Percentiles rank a stretch among this genome's conserved stretches.
Conservation (phyloP, 768 basidiomycete species). For the Lactarius sp. region DNA sequence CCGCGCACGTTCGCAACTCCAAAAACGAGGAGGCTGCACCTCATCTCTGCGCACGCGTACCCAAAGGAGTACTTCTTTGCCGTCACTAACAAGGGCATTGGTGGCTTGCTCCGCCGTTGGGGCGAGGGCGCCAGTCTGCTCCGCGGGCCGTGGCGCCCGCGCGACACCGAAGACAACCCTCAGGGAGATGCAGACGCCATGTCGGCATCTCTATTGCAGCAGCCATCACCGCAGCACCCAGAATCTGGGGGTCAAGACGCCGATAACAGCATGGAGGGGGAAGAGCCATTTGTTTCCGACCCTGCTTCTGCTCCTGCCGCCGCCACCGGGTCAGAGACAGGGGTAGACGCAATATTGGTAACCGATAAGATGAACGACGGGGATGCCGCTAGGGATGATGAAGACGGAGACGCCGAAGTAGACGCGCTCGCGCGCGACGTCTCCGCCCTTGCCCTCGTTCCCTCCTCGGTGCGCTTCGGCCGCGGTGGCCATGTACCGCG, state of each 20-base stretch:
- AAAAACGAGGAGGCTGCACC: conserved; percentile 71
- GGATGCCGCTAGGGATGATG: neutral
- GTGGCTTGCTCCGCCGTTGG: conserved; percentile 72
- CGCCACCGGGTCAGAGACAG: neutral
- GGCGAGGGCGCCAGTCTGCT: conserved; percentile 81
- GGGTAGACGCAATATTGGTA: neutral
- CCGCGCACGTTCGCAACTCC: conserved; percentile 61
- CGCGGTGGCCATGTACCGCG: conserved; percentile 49
- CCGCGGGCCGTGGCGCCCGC: conserved; percentile 62
- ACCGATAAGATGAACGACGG: neutral
- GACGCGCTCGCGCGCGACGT: conserved; percentile 48
- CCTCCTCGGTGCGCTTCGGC: conserved; percentile 66
- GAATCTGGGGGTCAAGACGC: conserved; percentile 29
- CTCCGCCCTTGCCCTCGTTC: conserved; percentile 54
- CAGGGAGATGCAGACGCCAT: conserved; percentile 9
- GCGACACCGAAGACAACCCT: conserved; percentile 31
- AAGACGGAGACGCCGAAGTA: conserved; percentile 30
- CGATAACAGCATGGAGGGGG: conserved; percentile 16
- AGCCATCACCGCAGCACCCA: conserved; percentile 48
- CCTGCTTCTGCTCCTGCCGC: neutral
- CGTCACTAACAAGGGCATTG: conserved; percentile 87
- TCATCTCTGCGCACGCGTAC: conserved; percentile 76
- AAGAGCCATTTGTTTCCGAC: neutral
- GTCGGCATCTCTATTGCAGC: conserved; percentile 44
- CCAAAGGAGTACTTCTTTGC: conserved; percentile 90